Conservation (phyloP, 371 early-diverging fungal genomes). For the Rhizopus arrhizus region DNA sequence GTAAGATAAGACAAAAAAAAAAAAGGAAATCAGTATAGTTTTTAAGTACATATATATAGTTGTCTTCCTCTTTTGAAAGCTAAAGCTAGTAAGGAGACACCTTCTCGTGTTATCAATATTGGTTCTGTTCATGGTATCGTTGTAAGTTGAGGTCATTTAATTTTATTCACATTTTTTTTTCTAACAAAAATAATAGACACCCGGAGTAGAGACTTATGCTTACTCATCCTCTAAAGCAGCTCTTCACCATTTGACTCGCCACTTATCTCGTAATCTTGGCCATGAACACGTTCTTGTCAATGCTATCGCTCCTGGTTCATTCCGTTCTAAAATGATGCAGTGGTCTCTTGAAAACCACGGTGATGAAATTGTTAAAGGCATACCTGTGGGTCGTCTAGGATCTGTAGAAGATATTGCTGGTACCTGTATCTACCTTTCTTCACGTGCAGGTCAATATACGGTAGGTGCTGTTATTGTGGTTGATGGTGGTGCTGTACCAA, state of each 20-base stretch:
- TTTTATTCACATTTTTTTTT: too few species aligned
- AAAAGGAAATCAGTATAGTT: background rate
- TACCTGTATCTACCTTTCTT: constrained; percentile 70
- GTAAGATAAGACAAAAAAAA: constrained; percentile 36
- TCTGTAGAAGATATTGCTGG: constrained; percentile 87
- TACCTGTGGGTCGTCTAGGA: constrained; percentile 82
- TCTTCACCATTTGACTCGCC: constrained; percentile 73
- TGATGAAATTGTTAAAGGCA: constrained; percentile 55
- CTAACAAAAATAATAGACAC: background rate
- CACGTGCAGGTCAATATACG: constrained; percentile 76
- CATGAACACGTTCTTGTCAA: constrained; percentile 76
- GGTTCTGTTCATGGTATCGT: constrained; percentile 73
- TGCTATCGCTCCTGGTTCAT: constrained; percentile 90
- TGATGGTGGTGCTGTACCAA: constrained; percentile 71
- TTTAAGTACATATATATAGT: constrained; percentile 22
- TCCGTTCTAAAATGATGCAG: constrained; percentile 89
- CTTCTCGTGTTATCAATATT: constrained; percentile 70
- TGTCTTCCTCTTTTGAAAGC: constrained; percentile 76
- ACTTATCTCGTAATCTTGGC: constrained; percentile 70
- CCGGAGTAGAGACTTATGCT: constrained; percentile 63
- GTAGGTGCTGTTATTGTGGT: constrained; percentile 78
- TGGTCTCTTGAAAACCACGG: constrained; percentile 64
- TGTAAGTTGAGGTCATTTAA: constrained; percentile 29
- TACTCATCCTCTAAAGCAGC: constrained; percentile 83
- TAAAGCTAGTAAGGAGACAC: constrained; percentile 56